phyloP scores from a whole-genome alignment of 2,329 filamentous ascomycete species.

The Xylaria sp. region DNA sequence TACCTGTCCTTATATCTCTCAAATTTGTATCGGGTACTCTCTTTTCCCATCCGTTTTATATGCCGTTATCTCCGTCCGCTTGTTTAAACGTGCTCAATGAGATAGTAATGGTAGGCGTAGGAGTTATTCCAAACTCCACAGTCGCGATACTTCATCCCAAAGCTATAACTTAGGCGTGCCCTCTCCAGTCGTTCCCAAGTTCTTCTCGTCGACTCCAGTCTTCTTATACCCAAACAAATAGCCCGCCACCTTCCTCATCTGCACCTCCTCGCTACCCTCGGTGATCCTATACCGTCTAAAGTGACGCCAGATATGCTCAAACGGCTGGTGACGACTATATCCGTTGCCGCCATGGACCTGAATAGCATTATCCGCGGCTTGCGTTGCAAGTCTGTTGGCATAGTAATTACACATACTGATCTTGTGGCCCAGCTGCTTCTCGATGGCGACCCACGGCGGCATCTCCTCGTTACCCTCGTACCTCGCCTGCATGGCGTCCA shows the following conservation, averaged over 20 bases:
- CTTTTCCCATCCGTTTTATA: not conserved
- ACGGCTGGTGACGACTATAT: constrained; percentile 65
- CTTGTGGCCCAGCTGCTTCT: constrained; percentile 68
- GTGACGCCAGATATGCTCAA: constrained; percentile 74
- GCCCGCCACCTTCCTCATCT: constrained; percentile 63
- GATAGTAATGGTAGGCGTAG: constrained; percentile 49
- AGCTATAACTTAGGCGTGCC: constrained; percentile 18
- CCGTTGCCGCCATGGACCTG: constrained; percentile 71
- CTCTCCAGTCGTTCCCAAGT: not conserved
- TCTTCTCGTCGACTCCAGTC: constrained; percentile 23
- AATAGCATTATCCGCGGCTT: constrained; percentile 71
- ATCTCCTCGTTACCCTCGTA: constrained; percentile 45
- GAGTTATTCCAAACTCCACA: constrained; percentile 45
- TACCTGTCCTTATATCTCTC: too few relatives aligned
- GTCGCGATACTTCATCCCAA: constrained; percentile 23
- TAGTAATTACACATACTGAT: constrained; percentile 75
- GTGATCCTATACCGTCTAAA: constrained; percentile 72
- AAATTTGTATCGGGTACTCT: too few relatives aligned
- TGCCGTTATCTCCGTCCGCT: not conserved
- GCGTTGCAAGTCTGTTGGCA: constrained; percentile 68
- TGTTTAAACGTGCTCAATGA: constrained; percentile 50
- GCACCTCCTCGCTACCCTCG: constrained; percentile 73
- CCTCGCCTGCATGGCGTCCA: constrained; percentile 63
- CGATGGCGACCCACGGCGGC: constrained; percentile 63
- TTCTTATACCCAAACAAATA: constrained; percentile 55